phyloP scores from a whole-genome alignment of 2,329 filamentous ascomycete species.

The Ophiocordyceps camponoti-rufipedis region DNA sequence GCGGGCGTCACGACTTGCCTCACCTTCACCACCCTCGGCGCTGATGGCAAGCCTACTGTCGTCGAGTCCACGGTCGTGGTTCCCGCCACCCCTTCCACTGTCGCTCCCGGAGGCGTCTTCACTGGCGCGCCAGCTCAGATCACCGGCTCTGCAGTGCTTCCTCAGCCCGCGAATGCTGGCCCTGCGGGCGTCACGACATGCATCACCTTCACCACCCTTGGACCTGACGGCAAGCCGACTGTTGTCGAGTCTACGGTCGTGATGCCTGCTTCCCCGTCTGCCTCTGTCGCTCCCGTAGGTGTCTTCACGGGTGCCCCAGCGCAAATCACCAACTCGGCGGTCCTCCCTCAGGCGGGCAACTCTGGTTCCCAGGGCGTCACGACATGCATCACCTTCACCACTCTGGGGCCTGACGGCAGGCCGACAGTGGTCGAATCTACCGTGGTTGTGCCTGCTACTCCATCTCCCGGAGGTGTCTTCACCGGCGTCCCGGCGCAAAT shows the following conservation, averaged over 20 bases:
- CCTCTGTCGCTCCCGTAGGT: slow-evolving; percentile 3
- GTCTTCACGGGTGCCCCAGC: slow-evolving; percentile 8
- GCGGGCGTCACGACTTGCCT: slow-evolving; percentile 10
- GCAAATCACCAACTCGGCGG: slow-evolving; percentile 5
- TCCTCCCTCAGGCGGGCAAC: not conserved
- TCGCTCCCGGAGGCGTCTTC: slow-evolving; percentile 6
- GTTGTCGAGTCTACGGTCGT: slow-evolving; percentile 16
- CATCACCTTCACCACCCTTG: slow-evolving; percentile 10
- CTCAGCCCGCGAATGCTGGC: not conserved
- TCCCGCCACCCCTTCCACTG: slow-evolving; percentile 2
- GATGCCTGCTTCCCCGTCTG: slow-evolving; percentile 5
- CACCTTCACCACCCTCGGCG: slow-evolving; percentile 9
- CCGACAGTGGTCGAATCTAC: slow-evolving; percentile 17
- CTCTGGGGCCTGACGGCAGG: slow-evolving; percentile 6
- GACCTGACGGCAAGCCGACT: slow-evolving; percentile 10
- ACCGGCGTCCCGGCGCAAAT: slow-evolving; percentile 8
- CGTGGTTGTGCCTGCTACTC: slow-evolving; percentile 7
- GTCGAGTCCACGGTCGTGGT: slow-evolving; percentile 15
- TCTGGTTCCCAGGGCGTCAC: slow-evolving; percentile 4
- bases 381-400: slow-evolving; percentile 13
- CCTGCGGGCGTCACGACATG: slow-evolving; percentile 10
- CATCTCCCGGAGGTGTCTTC: slow-evolving; percentile 6
- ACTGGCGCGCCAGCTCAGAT: slow-evolving; percentile 8
- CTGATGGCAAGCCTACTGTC: slow-evolving; percentile 11
- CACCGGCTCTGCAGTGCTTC: slow-evolving; percentile 3